phyloP scores from a whole-genome alignment of 768 basidiomycete genomes.

The Tylopilus sp. region DNA sequence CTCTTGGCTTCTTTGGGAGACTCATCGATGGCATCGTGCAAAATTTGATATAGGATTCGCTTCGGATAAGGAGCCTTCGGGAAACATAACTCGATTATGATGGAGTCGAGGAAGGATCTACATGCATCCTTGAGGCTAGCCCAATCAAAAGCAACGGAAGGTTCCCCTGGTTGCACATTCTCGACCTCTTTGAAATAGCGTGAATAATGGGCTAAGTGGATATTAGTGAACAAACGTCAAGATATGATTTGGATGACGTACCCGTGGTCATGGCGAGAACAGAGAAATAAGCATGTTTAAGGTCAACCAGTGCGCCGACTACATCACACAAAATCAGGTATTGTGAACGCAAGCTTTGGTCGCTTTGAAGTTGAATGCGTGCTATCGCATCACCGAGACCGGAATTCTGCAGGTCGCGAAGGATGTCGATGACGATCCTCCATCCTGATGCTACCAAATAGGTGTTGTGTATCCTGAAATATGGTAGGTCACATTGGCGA shows the following conservation, averaged over 20 bases:
- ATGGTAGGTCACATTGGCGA: conserved; percentile 4
- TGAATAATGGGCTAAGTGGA: conserved; percentile 59
- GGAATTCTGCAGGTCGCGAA: conserved; percentile 51
- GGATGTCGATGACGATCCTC: conserved; percentile 62
- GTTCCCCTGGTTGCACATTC: conserved; percentile 38
- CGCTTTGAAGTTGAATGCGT: conserved; percentile 50
- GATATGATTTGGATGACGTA: conserved; percentile 35
- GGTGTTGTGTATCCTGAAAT: conserved; percentile 68
- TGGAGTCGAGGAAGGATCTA: conserved; percentile 78
- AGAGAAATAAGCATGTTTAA: conserved; percentile 64
- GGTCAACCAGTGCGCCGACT: conserved; percentile 54
- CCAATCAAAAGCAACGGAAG: conserved; percentile 66
- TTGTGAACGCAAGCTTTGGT: conserved; percentile 47
- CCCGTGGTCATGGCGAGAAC: conserved; percentile 67
- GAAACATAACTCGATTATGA: conserved; percentile 79
- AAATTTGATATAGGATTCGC: conserved; percentile 59
- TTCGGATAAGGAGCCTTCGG: conserved; percentile 67
- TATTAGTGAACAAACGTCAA: conserved; percentile 1
- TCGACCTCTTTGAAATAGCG: conserved; percentile 58
- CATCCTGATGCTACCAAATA: conserved; percentile 83
- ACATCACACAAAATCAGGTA: conserved; percentile 68
- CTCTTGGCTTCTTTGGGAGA: conserved; percentile 68
- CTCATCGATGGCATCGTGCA: conserved; percentile 71
- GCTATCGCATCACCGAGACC: conserved; percentile 54
- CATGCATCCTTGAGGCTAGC: conserved; percentile 56